These are phyloP conservation scores for Lasiosphaeris hirsuta DNA, from an alignment of 495 filamentous ascomycete species.

Conservation along the genomic window DNA sequence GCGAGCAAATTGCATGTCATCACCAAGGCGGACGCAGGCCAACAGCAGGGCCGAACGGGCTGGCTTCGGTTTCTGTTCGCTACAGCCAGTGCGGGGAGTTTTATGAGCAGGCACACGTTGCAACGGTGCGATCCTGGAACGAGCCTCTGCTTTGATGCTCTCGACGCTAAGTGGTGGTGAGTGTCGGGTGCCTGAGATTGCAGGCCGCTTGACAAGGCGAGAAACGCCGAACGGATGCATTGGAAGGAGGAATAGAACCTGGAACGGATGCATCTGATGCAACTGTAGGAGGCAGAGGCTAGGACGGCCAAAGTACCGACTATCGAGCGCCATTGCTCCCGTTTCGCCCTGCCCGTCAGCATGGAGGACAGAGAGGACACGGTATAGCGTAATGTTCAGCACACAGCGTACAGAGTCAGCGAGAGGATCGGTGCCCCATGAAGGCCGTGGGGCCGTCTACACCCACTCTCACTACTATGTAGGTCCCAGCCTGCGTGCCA, in stretches of 20 bases:
- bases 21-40: neutral
- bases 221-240: no score
- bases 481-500: no score
- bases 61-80: neutral
- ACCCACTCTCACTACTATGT: no score
- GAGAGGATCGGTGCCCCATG: no score
- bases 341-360: no score
- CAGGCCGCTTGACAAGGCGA: neutral
- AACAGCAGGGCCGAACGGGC: neutral
- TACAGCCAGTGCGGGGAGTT: slow-evolving; percentile 6
- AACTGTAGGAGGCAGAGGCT: no score
- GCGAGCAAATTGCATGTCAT: slow-evolving; percentile 1
- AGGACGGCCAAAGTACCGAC: no score
- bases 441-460: no score
- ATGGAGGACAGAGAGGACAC: no score
- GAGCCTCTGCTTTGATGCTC: neutral
- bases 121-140: neutral
- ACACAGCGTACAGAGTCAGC: no score
- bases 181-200: neutral
- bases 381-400: no score
- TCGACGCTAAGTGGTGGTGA: neutral
- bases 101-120: neutral
- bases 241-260: neutral
- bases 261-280: neutral
- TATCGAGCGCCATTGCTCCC: no score